Evolutionary conservation across 2,329 filamentous ascomycete species (phyloP).

Genomic region (Hymenoscyphus fructigenus): DNA sequence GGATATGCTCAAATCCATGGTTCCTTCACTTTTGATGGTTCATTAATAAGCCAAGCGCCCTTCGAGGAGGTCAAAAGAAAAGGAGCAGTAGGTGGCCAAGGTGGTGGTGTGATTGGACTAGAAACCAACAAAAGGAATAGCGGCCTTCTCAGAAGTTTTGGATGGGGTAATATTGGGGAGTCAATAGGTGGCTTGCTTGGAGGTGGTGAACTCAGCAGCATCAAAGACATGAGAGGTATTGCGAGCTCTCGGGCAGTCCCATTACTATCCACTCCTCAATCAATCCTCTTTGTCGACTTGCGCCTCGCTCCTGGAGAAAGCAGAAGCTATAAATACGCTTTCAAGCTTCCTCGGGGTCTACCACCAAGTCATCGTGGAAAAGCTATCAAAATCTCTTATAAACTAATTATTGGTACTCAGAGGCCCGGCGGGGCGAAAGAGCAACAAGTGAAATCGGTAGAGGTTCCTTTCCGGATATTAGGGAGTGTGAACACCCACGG

Average conservation of each 20-base stretch:
- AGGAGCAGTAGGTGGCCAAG: conserved; percentile 83
- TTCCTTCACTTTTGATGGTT: conserved; percentile 88
- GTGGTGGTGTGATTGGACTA: conserved; percentile 80
- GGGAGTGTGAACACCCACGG: conserved; percentile 89
- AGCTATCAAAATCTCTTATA: conserved; percentile 91
- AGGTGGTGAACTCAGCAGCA: conserved; percentile 82
- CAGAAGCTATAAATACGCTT: conserved; percentile 81
- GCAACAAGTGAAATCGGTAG: conserved; percentile 84
- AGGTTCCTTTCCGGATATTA: conserved; percentile 88
- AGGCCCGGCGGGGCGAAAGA: conserved; percentile 74
- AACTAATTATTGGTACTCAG: conserved; percentile 88
- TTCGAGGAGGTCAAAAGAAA: conserved; percentile 97
- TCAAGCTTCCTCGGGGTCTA: conserved; percentile 82
- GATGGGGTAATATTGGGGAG: conserved; percentile 84
- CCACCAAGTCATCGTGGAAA: conserved; percentile 89
- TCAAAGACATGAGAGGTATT: conserved; percentile 91
- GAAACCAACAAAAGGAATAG: conserved; percentile 71
- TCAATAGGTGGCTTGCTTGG: conserved; percentile 88
- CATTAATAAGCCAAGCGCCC: conserved; percentile 80
- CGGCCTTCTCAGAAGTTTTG: conserved; percentile 78
- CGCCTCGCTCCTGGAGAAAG: conserved; percentile 86
- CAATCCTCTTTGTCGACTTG: conserved; percentile 91
- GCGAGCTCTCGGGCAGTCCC: conserved; percentile 85
- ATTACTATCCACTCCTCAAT: conserved; percentile 91
- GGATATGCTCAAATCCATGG: conserved; percentile 93